These are phyloP conservation scores for Candida ipomoeae DNA, from an alignment of 805 yeast genomes.

Conservation along the genomic window DNA sequence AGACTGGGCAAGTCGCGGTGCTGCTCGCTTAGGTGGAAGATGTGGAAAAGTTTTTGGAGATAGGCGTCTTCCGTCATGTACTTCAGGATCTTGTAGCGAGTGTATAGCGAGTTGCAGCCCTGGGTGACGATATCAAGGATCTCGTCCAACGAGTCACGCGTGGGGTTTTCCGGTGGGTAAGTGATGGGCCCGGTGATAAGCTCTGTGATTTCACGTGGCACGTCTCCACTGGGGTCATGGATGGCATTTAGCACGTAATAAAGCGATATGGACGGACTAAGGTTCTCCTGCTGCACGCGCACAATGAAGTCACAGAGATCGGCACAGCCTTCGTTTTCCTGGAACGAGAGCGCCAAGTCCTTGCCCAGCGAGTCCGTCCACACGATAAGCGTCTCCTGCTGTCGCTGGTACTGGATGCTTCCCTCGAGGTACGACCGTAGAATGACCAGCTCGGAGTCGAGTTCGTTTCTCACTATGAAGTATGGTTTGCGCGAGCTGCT, in stretches of 20 bases:
- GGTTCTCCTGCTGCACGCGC: constrained; percentile 52
- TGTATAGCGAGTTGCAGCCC: constrained; percentile 57
- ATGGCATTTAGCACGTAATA: constrained; percentile 53
- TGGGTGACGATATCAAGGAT: constrained; percentile 57
- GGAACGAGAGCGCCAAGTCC: constrained; percentile 87
- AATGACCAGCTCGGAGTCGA: constrained; percentile 52
- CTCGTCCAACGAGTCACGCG: constrained; percentile 46
- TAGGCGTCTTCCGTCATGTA: constrained; percentile 54
- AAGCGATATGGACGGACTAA: constrained; percentile 63
- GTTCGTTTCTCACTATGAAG: constrained; percentile 71
- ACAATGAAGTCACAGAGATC: constrained; percentile 77
- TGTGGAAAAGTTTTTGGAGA: constrained; percentile 45
- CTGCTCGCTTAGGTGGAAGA: constrained; percentile 57
- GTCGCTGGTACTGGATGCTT: constrained; percentile 79
- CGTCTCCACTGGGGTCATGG: constrained; percentile 22
- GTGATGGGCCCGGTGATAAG: constrained; percentile 75
- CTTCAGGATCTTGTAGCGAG: constrained; percentile 55
- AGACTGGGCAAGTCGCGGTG: constrained; percentile 50
- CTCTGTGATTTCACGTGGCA: constrained; percentile 56
- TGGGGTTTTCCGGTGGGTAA: constrained; percentile 54
- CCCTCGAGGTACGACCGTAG: constrained; percentile 69
- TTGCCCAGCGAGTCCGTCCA: constrained; percentile 79
- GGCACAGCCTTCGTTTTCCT: constrained; percentile 87
- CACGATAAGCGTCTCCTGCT: constrained; percentile 88
- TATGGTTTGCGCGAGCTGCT: constrained; percentile 41